These are phyloP conservation scores for Paecilomyces niveus DNA, from an alignment of 2,329 filamentous ascomycete genomes.

Conservation along the genomic window DNA sequence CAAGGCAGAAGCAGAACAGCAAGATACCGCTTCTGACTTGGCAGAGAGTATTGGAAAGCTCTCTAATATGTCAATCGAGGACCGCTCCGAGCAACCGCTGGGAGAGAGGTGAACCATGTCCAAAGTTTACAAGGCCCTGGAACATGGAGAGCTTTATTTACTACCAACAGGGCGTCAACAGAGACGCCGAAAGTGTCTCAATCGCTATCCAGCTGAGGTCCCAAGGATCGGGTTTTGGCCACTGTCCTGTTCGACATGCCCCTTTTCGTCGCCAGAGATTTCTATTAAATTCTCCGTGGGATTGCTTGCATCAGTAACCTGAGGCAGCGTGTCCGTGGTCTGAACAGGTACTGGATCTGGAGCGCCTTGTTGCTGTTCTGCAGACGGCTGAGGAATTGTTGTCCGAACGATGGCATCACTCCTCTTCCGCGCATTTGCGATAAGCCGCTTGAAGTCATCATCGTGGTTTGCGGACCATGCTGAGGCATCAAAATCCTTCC, in stretches of 20 bases:
- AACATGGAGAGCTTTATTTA: neutral
- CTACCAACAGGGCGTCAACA: neutral
- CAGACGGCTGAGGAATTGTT: constrained; percentile 17
- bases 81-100: constrained; percentile 14
- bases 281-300: neutral
- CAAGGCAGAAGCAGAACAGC: constrained; percentile 14
- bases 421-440: constrained; percentile 64
- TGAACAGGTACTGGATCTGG: neutral
- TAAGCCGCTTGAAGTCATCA: constrained; percentile 68
- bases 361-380: neutral
- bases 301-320: neutral
- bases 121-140: neutral
- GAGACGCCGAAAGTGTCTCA: neutral
- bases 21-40: constrained; percentile 24
- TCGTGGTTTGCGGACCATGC: constrained; percentile 70
- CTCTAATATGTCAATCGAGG: constrained; percentile 36
- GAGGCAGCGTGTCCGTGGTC: neutral
- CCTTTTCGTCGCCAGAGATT: neutral
- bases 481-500: constrained; percentile 78
- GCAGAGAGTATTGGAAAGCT: constrained; percentile 32
- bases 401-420: constrained; percentile 20
- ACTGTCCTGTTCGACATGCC: neutral
- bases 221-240: constrained; percentile 3
- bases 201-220: neutral
- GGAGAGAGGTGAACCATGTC: neutral